Conservation (phyloP, 345 rosid genomes). For the Atalantia buxifolia region DNA sequence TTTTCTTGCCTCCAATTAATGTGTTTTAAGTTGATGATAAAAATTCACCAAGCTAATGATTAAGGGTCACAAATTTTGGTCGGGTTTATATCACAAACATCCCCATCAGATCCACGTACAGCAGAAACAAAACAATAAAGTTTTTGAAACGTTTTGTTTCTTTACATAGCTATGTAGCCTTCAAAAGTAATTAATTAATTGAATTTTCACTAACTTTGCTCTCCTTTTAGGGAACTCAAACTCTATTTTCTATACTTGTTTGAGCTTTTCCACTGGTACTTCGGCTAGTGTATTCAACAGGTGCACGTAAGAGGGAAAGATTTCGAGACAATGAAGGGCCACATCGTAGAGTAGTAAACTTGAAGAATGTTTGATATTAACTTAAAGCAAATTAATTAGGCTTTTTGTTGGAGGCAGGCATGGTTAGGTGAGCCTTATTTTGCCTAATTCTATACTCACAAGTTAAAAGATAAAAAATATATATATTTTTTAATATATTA, state of each 20-base stretch:
- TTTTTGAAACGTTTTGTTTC: not conserved
- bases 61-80: conserved; percentile 17
- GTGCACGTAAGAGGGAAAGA: not conserved
- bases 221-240: conserved; percentile 34
- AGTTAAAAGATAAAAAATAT: too few relatives aligned
- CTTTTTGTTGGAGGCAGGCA: not conserved
- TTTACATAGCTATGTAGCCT: not conserved
- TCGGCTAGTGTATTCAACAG: not conserved
- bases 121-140: not conserved
- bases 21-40: not conserved
- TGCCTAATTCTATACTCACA: too few relatives aligned
- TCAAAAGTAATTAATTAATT: conserved; percentile 2
- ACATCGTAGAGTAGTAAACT: not conserved
- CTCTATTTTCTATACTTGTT: conserved; percentile 7
- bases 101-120: conserved; percentile 30
- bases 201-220: conserved; percentile 22
- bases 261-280: not conserved
- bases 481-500: too few relatives aligned
- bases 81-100: conserved; percentile 31
- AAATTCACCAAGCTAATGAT: not conserved
- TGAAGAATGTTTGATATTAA: conserved; percentile 3
- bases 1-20: conserved; percentile 14
- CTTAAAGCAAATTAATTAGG: not conserved
- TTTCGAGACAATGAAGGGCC: not conserved
- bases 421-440: conserved; percentile 15